These are phyloP conservation scores for Eucalyptus cladocalyx DNA, from an alignment of 345 rosid species.

Conservation along the genomic window DNA sequence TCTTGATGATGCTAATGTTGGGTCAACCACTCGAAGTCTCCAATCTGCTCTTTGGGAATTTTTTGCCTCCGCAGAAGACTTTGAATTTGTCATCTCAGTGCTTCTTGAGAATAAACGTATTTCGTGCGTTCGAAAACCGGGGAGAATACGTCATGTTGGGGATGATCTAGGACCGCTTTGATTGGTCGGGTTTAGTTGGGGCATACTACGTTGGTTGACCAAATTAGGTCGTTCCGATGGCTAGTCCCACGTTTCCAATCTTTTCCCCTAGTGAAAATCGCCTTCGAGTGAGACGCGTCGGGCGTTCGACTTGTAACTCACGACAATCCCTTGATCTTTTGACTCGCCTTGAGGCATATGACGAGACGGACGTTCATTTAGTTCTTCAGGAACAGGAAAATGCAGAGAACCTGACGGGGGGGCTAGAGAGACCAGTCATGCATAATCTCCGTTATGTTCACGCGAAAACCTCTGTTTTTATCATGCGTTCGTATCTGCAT, in stretches of 20 bases:
- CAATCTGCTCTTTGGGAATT: not conserved
- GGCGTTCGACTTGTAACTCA: not conserved
- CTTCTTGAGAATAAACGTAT: not conserved
- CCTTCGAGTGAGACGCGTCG: not conserved
- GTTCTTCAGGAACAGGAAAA: not conserved
- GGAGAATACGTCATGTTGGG: not conserved
- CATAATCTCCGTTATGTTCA: not conserved
- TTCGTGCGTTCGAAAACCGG: not conserved
- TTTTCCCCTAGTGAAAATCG: not conserved
- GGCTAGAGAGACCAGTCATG: not conserved
- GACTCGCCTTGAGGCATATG: not conserved
- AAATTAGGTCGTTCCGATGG: not conserved
- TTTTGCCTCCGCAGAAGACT: not conserved
- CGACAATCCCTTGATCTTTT: not conserved
- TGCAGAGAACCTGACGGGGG: not conserved
- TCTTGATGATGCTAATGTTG: not conserved
- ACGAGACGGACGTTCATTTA: not conserved
- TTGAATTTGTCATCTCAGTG: not conserved
- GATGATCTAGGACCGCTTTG: not conserved
- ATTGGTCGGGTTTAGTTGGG: not conserved
- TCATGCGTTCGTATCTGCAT: not conserved
- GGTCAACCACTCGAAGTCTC: slow-evolving; percentile 1
- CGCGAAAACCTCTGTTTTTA: not conserved
- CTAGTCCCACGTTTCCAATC: not conserved
- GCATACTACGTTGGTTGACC: not conserved